These are phyloP conservation scores for Cutaneotrichosporon sp. DNA, from an alignment of 1,284 basidiomycete species.

Conservation along the genomic window DNA sequence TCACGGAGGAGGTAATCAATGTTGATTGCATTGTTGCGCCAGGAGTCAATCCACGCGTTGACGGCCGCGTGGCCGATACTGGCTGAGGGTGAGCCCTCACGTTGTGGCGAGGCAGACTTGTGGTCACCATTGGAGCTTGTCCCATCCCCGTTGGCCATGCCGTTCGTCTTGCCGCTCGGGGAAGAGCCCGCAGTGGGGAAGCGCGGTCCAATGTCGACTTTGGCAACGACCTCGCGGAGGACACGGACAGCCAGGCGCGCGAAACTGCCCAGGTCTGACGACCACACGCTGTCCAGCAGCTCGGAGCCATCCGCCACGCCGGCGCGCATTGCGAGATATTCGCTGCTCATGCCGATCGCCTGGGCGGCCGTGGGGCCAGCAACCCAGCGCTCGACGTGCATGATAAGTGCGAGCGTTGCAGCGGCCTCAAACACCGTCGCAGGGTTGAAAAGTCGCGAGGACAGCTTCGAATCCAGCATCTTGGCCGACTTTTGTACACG, in stretches of 20 bases:
- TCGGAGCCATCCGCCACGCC: constrained; percentile 38
- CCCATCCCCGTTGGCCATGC: constrained; percentile 6
- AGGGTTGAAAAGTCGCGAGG: constrained; percentile 36
- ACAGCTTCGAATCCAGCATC: constrained; percentile 40
- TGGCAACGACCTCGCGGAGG: constrained; percentile 24
- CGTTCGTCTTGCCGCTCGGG: constrained; percentile 6
- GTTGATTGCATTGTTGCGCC: constrained; percentile 25
- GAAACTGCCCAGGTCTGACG: constrained; percentile 17
- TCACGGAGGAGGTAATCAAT: constrained; percentile 37
- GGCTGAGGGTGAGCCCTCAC: constrained; percentile 5
- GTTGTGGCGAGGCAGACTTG: constrained; percentile 1
- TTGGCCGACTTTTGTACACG: constrained; percentile 38
- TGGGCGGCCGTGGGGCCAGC: constrained; percentile 7
- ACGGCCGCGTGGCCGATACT: constrained; percentile 12
- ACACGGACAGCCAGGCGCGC: constrained; percentile 31
- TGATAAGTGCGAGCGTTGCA: constrained; percentile 33
- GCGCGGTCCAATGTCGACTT: constrained; percentile 20
- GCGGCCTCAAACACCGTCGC: constrained; percentile 38
- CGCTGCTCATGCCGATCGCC: constrained; percentile 17
- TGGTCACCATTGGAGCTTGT: background rate
- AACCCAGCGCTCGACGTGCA: constrained; percentile 35
- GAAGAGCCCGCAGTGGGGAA: background rate
- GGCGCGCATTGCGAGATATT: constrained; percentile 29
- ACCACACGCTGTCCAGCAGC: constrained; percentile 34
- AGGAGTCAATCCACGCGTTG: constrained; percentile 29